Conservation (phyloP, 2,329 filamentous ascomycete genomes). For the Paraphoma sp. region DNA sequence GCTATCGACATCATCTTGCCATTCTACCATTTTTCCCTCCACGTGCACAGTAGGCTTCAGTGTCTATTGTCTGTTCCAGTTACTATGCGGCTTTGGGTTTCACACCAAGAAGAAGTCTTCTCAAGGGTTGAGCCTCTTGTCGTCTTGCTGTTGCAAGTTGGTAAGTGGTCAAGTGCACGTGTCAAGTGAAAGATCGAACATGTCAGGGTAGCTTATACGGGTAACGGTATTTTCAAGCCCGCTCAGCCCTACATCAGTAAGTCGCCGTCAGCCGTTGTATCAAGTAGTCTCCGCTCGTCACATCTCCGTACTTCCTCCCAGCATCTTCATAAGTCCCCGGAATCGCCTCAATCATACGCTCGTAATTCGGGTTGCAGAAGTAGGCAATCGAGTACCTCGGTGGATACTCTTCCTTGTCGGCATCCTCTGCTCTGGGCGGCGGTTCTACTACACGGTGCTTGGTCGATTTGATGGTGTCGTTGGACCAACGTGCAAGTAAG, state of each 20-base stretch:
- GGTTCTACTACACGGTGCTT: slow-evolving; percentile 91
- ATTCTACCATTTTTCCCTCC: too few relatives aligned
- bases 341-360: slow-evolving; percentile 77
- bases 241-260: slow-evolving; percentile 36
- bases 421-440: slow-evolving; percentile 57
- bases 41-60: too few relatives aligned
- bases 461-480: slow-evolving; percentile 89
- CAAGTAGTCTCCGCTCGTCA: slow-evolving; percentile 83
- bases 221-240: too few relatives aligned
- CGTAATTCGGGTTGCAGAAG: slow-evolving; percentile 87
- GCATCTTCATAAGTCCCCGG: slow-evolving; percentile 75
- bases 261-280: slow-evolving; percentile 79
- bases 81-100: too few relatives aligned
- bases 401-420: slow-evolving; percentile 66
- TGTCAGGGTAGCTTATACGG: too few relatives aligned
- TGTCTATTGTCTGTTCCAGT: too few relatives aligned
- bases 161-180: too few relatives aligned
- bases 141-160: too few relatives aligned
- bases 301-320: slow-evolving; percentile 79
- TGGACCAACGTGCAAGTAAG: slow-evolving; percentile 84
- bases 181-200: too few relatives aligned
- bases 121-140: too few relatives aligned
- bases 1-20: too few relatives aligned
- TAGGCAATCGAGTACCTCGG: slow-evolving; percentile 86
- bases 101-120: too few relatives aligned